Evolutionary conservation across 225 moss, liverwort and hornwort species (phyloP).

Genomic region (Marchantia polymorpha): DNA sequence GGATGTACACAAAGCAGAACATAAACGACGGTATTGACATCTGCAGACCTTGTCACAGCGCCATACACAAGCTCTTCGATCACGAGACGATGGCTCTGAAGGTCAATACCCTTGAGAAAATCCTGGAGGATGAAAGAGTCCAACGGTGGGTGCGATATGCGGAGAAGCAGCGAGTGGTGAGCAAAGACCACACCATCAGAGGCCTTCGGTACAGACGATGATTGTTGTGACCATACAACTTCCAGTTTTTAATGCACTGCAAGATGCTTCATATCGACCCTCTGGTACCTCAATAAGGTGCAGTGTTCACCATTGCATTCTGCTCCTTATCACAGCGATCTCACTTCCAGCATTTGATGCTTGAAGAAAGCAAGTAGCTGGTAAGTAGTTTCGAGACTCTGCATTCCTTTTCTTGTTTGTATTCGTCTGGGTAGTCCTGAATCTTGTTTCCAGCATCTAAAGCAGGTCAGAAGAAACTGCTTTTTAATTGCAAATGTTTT

Average conservation of each 20-base stretch:
- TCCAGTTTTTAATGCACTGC: neutral
- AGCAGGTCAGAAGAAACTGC: too few relatives aligned
- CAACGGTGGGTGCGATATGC: constrained; percentile 28
- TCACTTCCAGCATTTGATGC: neutral
- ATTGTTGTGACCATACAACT: neutral
- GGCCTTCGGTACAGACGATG: constrained; percentile 26
- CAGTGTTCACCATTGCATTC: neutral
- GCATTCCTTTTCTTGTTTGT: neutral
- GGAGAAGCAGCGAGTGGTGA: constrained; percentile 30
- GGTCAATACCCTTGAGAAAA: constrained; percentile 23
- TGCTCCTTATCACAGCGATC: neutral
- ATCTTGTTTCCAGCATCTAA: too few relatives aligned
- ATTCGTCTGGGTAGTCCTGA: too few relatives aligned
- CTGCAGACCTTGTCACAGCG: constrained; percentile 30
- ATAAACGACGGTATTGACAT: constrained; percentile 27
- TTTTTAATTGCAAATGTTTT: too few relatives aligned
- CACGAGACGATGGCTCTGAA: constrained; percentile 31
- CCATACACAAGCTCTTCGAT: constrained; percentile 28
- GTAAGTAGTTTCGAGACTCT: neutral
- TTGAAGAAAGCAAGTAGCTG: neutral
- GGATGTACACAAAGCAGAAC: constrained; percentile 22
- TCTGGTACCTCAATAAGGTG: neutral
- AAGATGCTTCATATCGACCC: neutral
- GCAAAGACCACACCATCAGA: constrained; percentile 23
- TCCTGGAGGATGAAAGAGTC: constrained; percentile 25